Conservation (phyloP, 495 filamentous ascomycete genomes). For the Hypoxylon fragiforme region DNA sequence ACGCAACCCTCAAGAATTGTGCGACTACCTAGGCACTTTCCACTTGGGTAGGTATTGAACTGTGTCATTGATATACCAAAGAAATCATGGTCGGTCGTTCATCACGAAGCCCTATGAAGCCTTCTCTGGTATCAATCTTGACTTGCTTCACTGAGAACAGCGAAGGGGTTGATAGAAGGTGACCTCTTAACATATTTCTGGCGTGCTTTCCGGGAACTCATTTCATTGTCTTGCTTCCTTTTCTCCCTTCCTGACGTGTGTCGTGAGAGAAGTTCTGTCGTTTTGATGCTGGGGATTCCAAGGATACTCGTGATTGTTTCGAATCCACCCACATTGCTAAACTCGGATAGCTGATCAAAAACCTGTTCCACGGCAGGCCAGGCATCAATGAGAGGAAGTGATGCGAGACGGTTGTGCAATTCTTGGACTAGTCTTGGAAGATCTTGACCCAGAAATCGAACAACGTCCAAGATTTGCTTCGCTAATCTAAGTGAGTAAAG, state of each 20-base stretch:
- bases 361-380: slow-evolving; percentile 36
- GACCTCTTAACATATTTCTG: slow-evolving; percentile 7
- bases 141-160: slow-evolving; percentile 24
- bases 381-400: slow-evolving; percentile 28
- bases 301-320: slow-evolving; percentile 21
- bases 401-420: slow-evolving; percentile 18
- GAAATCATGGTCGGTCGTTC: too few relatives aligned
- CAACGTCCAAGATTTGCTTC: slow-evolving; percentile 54
- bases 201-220: not conserved
- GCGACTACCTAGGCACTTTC: too few relatives aligned
- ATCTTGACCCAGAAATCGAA: slow-evolving; percentile 14
- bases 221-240: slow-evolving; percentile 5
- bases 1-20: too few relatives aligned
- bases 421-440: slow-evolving; percentile 14
- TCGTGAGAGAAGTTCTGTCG: not conserved
- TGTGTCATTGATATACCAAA: too few relatives aligned
- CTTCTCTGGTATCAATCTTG: slow-evolving; percentile 7
- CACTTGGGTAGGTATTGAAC: too few relatives aligned
- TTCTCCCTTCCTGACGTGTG: slow-evolving; percentile 2
- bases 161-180: slow-evolving; percentile 27
- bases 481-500: slow-evolving; percentile 70
- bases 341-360: slow-evolving; percentile 7
- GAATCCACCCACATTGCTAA: slow-evolving; percentile 10
- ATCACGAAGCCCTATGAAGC: too few relatives aligned
- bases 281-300: slow-evolving; percentile 12